Evolutionary conservation across 768 basidiomycete species (phyloP), one percentile per base, ranked within the genome.

Genomic region (Lenzites betulinus): DNA sequence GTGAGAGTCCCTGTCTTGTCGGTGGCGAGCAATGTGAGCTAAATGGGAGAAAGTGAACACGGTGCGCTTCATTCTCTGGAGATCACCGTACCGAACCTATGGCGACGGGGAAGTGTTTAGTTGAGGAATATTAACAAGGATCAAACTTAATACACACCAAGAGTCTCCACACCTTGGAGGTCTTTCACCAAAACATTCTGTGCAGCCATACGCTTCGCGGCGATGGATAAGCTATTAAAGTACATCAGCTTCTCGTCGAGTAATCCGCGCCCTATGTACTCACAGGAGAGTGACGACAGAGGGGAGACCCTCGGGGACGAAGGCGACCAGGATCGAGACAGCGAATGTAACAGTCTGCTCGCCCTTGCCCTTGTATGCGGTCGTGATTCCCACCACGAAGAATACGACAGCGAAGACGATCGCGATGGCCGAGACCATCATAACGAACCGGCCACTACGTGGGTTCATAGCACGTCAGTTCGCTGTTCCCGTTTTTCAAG

Each of bases 1-100:
- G 87, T 89, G 53, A 89, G 70, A 16, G 87, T 89, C 12, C 87
- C 87, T 1, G 87, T 89, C 71, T 89, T 89, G 67, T 89, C 87
- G 9, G 87, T 88, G 5, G 87, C 87, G 13, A 89, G 74, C 12
- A 88, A 76, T 0, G 86, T 89, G 22, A 87, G 72, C 83, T 85
- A 62, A 16, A 20, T 16, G 48, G 16, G n/a, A 16, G n/a, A 30
- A 44, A n/a, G 48, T 66, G 48, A 70, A 64, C 30, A 22, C 15
- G 12, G 9, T 7, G 18, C 7, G 2, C 58, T 39, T 16, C 30
- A 25, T 23, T 5, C 62, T 22, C 18, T 48, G 51, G 20, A 22
- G n/a, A 48, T 28, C 20, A 53, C 62, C 51, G 3, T 58, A 72
- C 70, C 28, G 68, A 71, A 48, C 65, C 64, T 65, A 58, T n/a